Evolutionary conservation across 2,329 filamentous ascomycete species (phyloP).

Genomic region (Salinomyces thailandicus): DNA sequence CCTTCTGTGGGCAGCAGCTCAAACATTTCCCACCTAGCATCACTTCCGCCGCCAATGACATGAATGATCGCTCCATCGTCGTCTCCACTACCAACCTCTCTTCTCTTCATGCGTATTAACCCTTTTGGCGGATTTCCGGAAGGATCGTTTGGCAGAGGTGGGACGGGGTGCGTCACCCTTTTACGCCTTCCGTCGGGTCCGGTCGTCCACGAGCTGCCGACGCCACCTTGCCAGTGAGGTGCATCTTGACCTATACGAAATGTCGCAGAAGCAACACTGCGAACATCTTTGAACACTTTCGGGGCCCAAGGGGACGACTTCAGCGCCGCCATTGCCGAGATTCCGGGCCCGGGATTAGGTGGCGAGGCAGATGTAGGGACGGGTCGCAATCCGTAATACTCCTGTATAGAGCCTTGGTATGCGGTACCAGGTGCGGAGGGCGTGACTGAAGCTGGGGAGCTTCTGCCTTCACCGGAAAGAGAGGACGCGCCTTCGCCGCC

Average conservation of each 20-base stretch:
- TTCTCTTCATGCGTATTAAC: constrained; percentile 60
- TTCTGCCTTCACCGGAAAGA: constrained; percentile 15
- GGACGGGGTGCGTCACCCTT: constrained; percentile 24
- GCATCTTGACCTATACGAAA: constrained; percentile 69
- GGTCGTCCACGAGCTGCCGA: constrained; percentile 19
- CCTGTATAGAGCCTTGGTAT: constrained; percentile 24
- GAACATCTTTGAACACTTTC: constrained; percentile 76
- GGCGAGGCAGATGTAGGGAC: constrained; percentile 19
- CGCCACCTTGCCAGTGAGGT: constrained; percentile 28
- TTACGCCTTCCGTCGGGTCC: constrained; percentile 28
- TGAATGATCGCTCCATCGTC: constrained; percentile 20
- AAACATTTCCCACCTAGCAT: constrained; percentile 27
- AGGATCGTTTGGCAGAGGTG: constrained; percentile 43
- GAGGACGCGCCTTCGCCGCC: constrained; percentile 12
- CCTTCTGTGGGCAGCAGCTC: constrained; percentile 17
- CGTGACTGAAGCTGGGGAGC: constrained; percentile 13
- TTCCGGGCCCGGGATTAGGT: constrained; percentile 8
- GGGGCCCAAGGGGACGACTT: constrained; percentile 45
- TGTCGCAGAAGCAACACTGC: constrained; percentile 68
- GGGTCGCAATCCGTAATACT: constrained; percentile 25
- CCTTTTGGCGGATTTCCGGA: constrained; percentile 62
- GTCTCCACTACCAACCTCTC: constrained; percentile 10
- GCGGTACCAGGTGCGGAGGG: constrained; percentile 7
- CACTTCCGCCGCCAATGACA: constrained; percentile 25
- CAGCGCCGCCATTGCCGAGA: constrained; percentile 19